These are phyloP conservation scores for Alternaria conjuncta DNA, from an alignment of 2,329 filamentous ascomycete species.

Conservation along the genomic window DNA sequence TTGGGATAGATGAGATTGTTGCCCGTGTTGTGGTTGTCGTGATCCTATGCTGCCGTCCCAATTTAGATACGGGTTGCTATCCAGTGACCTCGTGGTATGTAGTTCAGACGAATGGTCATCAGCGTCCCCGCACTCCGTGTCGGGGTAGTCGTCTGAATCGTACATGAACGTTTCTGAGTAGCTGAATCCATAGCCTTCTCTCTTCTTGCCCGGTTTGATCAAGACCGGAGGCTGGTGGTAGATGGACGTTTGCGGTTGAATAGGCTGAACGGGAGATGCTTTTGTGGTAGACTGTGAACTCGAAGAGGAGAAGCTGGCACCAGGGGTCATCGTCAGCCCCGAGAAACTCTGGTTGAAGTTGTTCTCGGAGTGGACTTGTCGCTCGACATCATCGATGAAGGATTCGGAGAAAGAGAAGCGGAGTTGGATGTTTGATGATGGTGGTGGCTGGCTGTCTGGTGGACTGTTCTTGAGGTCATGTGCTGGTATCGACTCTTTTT, in stretches of 20 bases:
- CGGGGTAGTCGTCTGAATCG: slow-evolving; percentile 33
- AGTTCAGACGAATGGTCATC: neutral
- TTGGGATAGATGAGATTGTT: neutral
- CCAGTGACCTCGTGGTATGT: neutral
- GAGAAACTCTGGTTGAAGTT: slow-evolving; percentile 13
- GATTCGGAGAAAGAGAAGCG: slow-evolving; percentile 23
- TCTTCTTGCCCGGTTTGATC: slow-evolving; percentile 23
- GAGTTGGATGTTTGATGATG: slow-evolving; percentile 14
- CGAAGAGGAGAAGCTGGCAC: neutral
- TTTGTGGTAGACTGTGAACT: neutral
- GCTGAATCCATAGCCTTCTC: slow-evolving; percentile 34
- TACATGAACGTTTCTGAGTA: slow-evolving; percentile 28
- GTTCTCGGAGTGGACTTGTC: neutral
- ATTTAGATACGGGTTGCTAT: neutral
- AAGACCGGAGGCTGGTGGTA: slow-evolving; percentile 7
- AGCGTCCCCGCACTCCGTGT: slow-evolving; percentile 23
- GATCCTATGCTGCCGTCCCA: neutral
- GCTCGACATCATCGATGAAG: neutral
- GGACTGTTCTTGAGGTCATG: neutral
- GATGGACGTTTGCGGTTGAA: neutral
- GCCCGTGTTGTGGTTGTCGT: neutral
- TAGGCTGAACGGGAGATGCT: neutral
- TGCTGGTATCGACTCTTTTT: neutral
- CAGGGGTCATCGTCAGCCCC: neutral
- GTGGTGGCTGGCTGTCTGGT: neutral